Evolutionary conservation across 164 flowering plant genomes (phyloP), one percentile per base, ranked within the genome.

Genomic region (Chimonanthus praecox): DNA sequence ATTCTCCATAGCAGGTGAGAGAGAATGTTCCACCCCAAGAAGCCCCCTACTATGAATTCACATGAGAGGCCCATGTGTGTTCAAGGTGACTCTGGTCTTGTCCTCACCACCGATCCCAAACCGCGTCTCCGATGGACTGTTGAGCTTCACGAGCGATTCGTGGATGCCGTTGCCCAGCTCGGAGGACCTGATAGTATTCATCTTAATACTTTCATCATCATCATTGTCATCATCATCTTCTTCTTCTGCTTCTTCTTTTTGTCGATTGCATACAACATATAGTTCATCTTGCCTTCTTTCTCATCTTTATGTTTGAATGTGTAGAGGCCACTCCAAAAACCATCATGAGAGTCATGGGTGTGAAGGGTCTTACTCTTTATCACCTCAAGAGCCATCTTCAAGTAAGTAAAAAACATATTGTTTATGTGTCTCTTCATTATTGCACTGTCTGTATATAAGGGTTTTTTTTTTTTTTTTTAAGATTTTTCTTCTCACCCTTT

Each of bases 341-440:
- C n/a, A 95, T 95, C 85, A 95, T 95, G 99, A 87, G 99, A 75
- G 97, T 89, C 64, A 95, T 95, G 99, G 98, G 99, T 67, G 98
- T 95, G 54, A 95, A 95, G 86, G 99, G 99, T 70, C 94, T 95
- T 43, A 95, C 99, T 49, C 94, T 95, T 63, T 95, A 93, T 83
- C 99, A 95, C 83, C 98, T 95, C 80, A 95, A 95, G 85, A 95
- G 99, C 85, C 99, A 95, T 78, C 99, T 95, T 71, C 99, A 95
- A 90, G 99, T 93, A 68, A 78, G 71, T 70, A 73, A 5, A 13
- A 15, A 65, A 54, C 11, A 13, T 11, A 54, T 5, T 11, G 9
- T 46, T 47, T 44, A 67, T 58, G 46, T 45, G 21, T 49, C 62
- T 7, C 67, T 73, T 77, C 65, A 46, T 33, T 47, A 48, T 73